Percentiles rank a stretch among this genome's conserved stretches.
These are phyloP conservation scores for Lentinula guzmanii DNA, from an alignment of 768 basidiomycete species.

Conservation along the genomic window DNA sequence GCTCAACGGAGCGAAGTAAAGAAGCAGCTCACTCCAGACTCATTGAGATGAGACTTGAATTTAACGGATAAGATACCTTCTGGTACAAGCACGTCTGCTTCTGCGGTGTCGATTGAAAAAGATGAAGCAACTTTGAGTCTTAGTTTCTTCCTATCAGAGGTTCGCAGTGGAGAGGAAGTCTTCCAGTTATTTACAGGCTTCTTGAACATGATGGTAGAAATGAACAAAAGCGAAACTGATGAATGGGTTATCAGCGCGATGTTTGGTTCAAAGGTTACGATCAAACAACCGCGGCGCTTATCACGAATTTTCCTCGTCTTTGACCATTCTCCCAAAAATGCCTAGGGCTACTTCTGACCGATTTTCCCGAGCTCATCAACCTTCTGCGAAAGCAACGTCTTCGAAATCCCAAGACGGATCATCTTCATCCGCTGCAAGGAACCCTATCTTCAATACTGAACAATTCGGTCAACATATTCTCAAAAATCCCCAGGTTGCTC, in stretches of 20 bases:
- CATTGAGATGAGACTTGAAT: constrained; percentile 57
- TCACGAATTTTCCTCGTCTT: not conserved
- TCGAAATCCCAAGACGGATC: constrained; percentile 28
- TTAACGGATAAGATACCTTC: constrained; percentile 67
- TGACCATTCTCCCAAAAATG: constrained; percentile 34
- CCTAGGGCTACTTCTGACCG: constrained; percentile 75
- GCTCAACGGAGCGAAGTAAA: not conserved
- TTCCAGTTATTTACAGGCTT: constrained; percentile 65
- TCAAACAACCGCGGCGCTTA: not conserved
- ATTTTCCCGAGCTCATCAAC: constrained; percentile 64
- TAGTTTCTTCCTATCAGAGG: constrained; percentile 69
- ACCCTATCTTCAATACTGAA: constrained; percentile 92
- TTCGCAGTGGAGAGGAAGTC: constrained; percentile 69
- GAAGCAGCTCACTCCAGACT: constrained; percentile 51
- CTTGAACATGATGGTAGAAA: constrained; percentile 57
- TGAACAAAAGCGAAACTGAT: no score
- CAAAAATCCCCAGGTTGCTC: constrained; percentile 87
- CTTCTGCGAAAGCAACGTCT: constrained; percentile 41
- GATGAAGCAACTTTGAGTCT: constrained; percentile 48
- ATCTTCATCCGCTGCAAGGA: constrained; percentile 49
- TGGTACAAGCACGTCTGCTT: constrained; percentile 66
- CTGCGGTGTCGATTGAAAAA: constrained; percentile 46
- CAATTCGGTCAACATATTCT: constrained; percentile 97
- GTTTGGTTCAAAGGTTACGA: no score
- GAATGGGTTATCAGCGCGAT: no score